Conservation (phyloP, 176 grass and related monocot genomes). For the Thalia dealbata region DNA sequence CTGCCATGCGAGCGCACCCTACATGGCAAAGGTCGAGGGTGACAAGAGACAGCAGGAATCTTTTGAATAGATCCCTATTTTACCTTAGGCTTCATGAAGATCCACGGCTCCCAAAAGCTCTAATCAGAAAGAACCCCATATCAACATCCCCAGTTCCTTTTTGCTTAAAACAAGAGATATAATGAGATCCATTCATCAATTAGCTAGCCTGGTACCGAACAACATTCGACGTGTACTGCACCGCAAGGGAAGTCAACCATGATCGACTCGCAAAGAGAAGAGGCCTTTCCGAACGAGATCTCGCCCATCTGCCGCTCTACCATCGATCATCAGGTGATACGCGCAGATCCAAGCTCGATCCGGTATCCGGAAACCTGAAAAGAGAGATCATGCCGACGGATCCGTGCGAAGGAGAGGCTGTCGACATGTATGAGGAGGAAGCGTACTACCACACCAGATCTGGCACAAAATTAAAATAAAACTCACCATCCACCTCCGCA, state of each 20-base stretch:
- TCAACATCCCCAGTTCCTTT: constrained; percentile 3
- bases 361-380: too few relatives aligned
- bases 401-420: too few relatives aligned
- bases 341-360: too few relatives aligned
- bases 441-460: too few relatives aligned
- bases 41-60: background rate
- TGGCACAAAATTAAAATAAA: too few relatives aligned
- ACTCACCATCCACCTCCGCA: too few relatives aligned
- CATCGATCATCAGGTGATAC: background rate
- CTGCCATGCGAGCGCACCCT: constrained; percentile 22
- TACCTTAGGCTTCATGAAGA: background rate
- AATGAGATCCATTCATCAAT: background rate
- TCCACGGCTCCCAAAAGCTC: background rate
- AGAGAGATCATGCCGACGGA: too few relatives aligned
- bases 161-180: background rate
- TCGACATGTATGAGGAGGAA: too few relatives aligned
- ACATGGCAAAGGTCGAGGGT: constrained; percentile 15
- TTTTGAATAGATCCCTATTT: background rate
- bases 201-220: background rate
- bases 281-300: background rate
- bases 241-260: background rate
- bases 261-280: background rate
- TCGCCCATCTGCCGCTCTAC: background rate
- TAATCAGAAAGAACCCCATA: constrained; percentile 14
- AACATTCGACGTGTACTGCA: too few relatives aligned